These are phyloP conservation scores for Rubus parviflorus DNA, from an alignment of 306 rosid genomes.

Conservation along the genomic window DNA sequence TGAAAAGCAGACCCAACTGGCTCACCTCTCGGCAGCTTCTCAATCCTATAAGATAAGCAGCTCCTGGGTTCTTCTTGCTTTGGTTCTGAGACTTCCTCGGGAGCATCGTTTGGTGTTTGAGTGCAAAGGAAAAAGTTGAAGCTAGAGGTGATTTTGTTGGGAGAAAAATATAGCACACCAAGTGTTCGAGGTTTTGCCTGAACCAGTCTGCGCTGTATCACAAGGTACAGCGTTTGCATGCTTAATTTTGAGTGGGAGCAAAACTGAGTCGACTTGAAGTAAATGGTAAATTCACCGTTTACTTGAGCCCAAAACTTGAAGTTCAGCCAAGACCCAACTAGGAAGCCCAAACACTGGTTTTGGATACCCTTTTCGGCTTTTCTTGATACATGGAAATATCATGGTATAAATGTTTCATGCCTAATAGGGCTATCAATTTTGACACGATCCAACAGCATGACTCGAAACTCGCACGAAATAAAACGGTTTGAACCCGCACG, in stretches of 20 bases:
- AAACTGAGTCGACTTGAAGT: too few relatives aligned
- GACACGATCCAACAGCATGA: too few relatives aligned
- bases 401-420: too few relatives aligned
- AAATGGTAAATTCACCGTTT: neutral
- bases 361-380: neutral
- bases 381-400: too few relatives aligned
- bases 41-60: constrained; percentile 72
- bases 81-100: constrained; percentile 20
- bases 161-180: constrained; percentile 14
- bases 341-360: neutral
- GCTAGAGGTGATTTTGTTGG: constrained; percentile 20
- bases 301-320: neutral
- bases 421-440: too few relatives aligned
- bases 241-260: neutral
- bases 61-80: constrained; percentile 30
- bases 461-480: too few relatives aligned
- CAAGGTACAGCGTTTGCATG: constrained; percentile 29
- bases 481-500: too few relatives aligned
- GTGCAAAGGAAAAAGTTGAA: constrained; percentile 44
- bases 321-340: neutral
- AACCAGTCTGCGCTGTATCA: constrained; percentile 31
- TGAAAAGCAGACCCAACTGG: constrained; percentile 67
- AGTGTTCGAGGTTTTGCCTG: constrained; percentile 68
- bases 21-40: constrained; percentile 58
- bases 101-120: constrained; percentile 30